Base-by-base conservation (phyloP, 2,329 filamentous ascomycete genomes). In the Fusarium sp. region DNA sequence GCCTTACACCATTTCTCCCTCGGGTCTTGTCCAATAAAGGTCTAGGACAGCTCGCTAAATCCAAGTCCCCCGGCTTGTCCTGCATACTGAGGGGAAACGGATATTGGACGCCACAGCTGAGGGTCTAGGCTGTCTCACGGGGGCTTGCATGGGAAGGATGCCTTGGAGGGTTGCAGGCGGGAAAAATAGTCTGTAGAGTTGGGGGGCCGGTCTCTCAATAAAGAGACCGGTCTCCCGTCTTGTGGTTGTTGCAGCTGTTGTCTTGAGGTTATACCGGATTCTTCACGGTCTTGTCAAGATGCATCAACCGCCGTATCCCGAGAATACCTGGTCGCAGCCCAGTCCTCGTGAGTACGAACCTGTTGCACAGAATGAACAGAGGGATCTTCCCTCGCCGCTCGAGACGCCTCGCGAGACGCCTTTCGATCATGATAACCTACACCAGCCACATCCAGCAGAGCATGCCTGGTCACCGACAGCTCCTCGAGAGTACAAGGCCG, bases 401-500 rank as follows among this genome's bases (percentile, higher is more conserved):
- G 48, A 52, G 45, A 52, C 45, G 6, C 64, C 71, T 64, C 24
- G 31, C 18, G 27, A 52, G 45, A 52, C 45, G 6, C 64, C 71
- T 64, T 22, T 48, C 43, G 43, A 52, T 10, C 10, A 52, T 24
- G 33, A 27, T 35, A 58, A 29, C 35, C 56, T 58, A 10, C 56
- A 74, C 48, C 3, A 56, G 8, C 52, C 71, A 24, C 37, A 65
- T 16, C 60, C 64, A 22, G 5, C 31, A n/a, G 27, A 54, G 11
- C 18, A 20, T 7, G 11, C 33, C 6, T 74, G 62, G 33, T 68
- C 29, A 13, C 58, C 48, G 29, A 57, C 68, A 22, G 24, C 20
- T 16, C 35, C 61, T 14, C 68, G 74, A 6, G 72, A 73, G 37
- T 67, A 73, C 9, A 73, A 74, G 5, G 68, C 72, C 24, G 72